Conservation (phyloP, 108 stramenopile species). For the Schizochytrium sp. region DNA sequence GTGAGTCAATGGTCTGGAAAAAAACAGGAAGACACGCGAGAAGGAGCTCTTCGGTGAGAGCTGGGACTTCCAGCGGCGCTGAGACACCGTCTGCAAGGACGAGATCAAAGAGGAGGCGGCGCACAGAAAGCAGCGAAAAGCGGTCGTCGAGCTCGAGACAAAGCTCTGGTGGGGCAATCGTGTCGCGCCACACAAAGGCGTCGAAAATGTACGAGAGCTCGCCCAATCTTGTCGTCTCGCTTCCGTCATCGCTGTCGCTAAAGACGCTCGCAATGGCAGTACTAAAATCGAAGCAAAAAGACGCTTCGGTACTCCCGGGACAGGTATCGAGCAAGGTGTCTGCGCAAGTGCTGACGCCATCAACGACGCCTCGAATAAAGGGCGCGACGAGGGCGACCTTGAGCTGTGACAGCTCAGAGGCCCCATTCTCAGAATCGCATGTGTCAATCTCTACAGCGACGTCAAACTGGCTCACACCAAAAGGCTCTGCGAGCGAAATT, state of each 20-base stretch:
- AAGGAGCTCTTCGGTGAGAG: not conserved
- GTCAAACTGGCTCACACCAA: not conserved
- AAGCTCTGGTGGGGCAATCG: not conserved
- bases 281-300: too few relatives aligned
- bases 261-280: not conserved
- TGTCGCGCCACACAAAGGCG: not conserved
- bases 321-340: not conserved
- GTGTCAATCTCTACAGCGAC: not conserved
- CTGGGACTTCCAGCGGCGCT: not conserved
- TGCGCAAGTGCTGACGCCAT: not conserved
- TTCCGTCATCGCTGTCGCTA: too few relatives aligned
- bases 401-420: not conserved
- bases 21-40: not conserved
- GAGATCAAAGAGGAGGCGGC: not conserved
- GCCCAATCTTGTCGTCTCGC: too few relatives aligned
- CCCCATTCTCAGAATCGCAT: not conserved
- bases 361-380: not conserved
- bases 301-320: too few relatives aligned
- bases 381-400: not conserved
- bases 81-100: not conserved
- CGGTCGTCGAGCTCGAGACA: not conserved
- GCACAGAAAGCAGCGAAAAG: not conserved
- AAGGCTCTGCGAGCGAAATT: not conserved
- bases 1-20: not conserved
- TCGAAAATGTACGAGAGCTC: not conserved